A percentile compares a stretch with the other conserved stretches of the same genome.
These are phyloP conservation scores for Acanthamoeba culbertsoni DNA, from an alignment of 208 protist genomes.

Conservation along the genomic window DNA sequence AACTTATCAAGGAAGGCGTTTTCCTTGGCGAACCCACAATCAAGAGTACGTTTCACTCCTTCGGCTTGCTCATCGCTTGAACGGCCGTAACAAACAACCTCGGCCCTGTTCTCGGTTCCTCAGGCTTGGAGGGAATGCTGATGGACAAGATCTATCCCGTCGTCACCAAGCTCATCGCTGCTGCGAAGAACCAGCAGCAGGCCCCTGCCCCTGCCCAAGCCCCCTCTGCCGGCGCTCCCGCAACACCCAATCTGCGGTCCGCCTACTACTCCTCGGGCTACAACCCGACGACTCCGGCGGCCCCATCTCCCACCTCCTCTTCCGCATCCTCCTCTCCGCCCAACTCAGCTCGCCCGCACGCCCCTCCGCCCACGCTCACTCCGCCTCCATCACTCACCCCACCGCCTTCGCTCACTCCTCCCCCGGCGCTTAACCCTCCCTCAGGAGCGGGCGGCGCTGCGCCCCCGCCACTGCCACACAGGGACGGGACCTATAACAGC, in stretches of 20 bases:
- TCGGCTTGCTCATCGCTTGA: background rate
- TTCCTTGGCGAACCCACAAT: background rate
- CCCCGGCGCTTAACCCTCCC: too few species aligned
- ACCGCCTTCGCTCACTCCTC: background rate
- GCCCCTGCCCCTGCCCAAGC: background rate
- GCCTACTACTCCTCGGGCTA: conserved; percentile 20
- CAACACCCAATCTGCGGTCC: background rate
- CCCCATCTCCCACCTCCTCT: background rate
- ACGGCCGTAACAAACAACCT: too few species aligned
- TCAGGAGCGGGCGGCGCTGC: background rate
- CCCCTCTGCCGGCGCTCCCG: background rate
- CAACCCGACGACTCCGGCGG: background rate
- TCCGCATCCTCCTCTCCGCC: background rate
- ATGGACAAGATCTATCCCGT: conserved; percentile 21
- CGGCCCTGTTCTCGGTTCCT: background rate
- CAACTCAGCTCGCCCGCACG: background rate
- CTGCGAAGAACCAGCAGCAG: background rate
- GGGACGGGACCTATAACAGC: background rate
- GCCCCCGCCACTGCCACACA: background rate
- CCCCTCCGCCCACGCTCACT: background rate
- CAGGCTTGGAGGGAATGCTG: background rate
- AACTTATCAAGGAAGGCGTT: background rate
- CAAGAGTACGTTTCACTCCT: background rate
- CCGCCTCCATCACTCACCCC: background rate
- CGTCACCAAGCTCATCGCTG: background rate